A percentile compares a stretch with the other conserved stretches of the same genome.
Conservation (phyloP, 2,329 filamentous ascomycete genomes). For the Pseudogymnoascus sp. region DNA sequence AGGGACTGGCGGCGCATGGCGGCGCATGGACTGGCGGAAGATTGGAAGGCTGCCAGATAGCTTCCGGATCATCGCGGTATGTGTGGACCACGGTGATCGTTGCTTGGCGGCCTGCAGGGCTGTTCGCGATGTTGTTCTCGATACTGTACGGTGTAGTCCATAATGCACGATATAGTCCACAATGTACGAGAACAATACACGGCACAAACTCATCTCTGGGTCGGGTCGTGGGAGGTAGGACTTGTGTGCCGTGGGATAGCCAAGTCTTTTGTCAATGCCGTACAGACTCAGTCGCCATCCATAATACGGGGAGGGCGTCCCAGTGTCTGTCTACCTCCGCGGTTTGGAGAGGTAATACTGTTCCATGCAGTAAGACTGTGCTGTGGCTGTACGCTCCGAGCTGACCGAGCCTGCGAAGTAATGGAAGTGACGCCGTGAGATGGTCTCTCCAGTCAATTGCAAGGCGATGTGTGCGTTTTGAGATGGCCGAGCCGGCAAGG, state of each 20-base stretch:
- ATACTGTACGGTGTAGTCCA: neutral
- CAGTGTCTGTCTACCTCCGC: neutral
- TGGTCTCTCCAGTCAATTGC: neutral
- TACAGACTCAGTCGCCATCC: neutral
- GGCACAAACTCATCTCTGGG: neutral
- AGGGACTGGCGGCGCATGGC: neutral
- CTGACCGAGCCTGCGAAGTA: neutral
- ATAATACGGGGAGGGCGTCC: neutral
- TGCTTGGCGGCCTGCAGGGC: neutral
- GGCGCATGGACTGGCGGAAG: neutral
- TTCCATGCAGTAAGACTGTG: neutral
- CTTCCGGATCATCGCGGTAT: neutral
- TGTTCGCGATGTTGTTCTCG: neutral
- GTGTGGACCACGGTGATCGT: neutral
- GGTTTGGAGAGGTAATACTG: neutral
- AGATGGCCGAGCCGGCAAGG: neutral
- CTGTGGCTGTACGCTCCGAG: neutral
- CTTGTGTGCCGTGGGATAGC: neutral
- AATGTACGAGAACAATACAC: neutral
- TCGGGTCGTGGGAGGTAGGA: neutral
- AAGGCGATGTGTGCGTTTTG: neutral
- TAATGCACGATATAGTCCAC: neutral
- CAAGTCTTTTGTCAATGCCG: neutral
- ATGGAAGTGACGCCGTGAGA: neutral
- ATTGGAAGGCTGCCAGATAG: neutral